phyloP scores from a whole-genome alignment of 1,284 basidiomycete genomes.

The Boletus calvinii region DNA sequence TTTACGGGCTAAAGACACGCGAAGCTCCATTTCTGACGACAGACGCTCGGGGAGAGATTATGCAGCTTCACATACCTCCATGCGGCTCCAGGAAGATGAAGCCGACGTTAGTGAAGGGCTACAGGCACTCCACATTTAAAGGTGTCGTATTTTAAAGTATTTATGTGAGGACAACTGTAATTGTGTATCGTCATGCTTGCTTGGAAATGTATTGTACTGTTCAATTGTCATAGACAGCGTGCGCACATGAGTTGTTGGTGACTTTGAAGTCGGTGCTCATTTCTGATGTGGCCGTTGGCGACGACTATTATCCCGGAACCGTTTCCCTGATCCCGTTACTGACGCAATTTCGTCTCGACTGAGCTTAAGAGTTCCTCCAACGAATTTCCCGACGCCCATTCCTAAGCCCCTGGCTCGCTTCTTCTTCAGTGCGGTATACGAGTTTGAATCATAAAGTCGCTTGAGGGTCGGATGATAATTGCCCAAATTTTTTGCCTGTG shows the following conservation, averaged over 20 bases:
- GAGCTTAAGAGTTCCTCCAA: conserved; percentile 63
- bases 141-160: conserved; percentile 3
- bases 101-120: conserved; percentile 25
- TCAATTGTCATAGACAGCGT: background rate
- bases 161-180: conserved; percentile 12
- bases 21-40: conserved; percentile 30
- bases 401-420: conserved; percentile 63
- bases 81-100: conserved; percentile 22
- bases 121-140: conserved; percentile 27
- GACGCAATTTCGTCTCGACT: conserved; percentile 56
- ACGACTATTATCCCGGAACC: conserved; percentile 4
- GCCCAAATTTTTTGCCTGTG: conserved; percentile 71
- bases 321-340: conserved; percentile 35
- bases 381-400: conserved; percentile 78
- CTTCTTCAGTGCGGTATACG: conserved; percentile 32
- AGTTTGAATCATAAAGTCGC: conserved; percentile 52
- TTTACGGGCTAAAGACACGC: conserved; percentile 14
- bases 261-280: background rate
- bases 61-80: conserved; percentile 17
- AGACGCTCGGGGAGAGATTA: conserved; percentile 27
- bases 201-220: conserved; percentile 6
- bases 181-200: conserved; percentile 5
- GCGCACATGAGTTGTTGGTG: background rate
- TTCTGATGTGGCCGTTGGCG: conserved; percentile 18
- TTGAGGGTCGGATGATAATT: conserved; percentile 79